Base-by-base conservation (phyloP, 2,329 filamentous ascomycete genomes). In the Nothomitra cinnamomea region DNA sequence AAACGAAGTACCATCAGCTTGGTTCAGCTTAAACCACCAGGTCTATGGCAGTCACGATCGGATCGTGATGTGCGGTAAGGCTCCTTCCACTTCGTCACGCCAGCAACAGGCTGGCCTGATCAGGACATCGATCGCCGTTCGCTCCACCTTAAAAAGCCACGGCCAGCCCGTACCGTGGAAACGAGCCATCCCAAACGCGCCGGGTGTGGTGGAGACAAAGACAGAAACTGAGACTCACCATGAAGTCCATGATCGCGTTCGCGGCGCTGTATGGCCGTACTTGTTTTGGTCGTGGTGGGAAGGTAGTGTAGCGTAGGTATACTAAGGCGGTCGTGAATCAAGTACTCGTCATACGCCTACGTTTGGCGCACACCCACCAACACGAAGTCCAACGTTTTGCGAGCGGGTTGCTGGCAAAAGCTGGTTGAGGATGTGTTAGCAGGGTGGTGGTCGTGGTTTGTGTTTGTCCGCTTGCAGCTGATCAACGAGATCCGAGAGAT, bases 211-310 rank as follows among this genome's bases (percentile, higher is more conserved):
- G 53, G 13, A 49, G 52, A 49, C 40, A 48, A 24, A 52, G n/a
- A 42, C 19, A 32, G 8, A 53, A 47, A 47, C 41, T 36, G n/a
- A 19, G 8, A 68, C 68, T 62, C 59, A 70, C 68, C 61, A 69
- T 70, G 59, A 70, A 70, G 66, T 70, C 68, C 68, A 70, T 70
- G 45, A 19, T 28, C 24, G 24, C 28, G 22, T 35, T 13, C 13
- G 43, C 22, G n/a, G 45, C 15, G 45, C 8, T 24, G 43, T 25
- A 25, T 13, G 7, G 43, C 17, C n/a, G 24, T 49, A 2, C 13
- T 3, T 17, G 10, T 28, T 49, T 49, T 13, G 22, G 24, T n/a
- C 4, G 45, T 48, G 28, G 28, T 32, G 28, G 28, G 28, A 32
- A 32, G 28, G 28, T 32, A 32, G 10, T 32, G 28, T 32, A 32